Evolutionary conservation across 2,329 filamentous ascomycete genomes (phyloP), one percentile per base, ranked within the genome.

Genomic region (Fusarium guadeloupense): DNA sequence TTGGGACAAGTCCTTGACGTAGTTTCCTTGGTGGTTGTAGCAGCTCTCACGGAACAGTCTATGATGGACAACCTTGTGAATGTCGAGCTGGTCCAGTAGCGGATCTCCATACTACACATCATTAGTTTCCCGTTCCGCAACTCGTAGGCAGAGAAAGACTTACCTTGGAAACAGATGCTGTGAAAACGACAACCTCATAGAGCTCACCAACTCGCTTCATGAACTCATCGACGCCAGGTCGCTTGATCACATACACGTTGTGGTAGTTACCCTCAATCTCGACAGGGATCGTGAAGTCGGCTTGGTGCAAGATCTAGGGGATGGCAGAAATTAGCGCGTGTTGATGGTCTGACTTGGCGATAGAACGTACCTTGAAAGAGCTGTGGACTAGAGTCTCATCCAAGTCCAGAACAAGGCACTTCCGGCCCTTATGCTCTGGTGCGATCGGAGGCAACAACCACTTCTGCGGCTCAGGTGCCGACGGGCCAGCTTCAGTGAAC

Each of bases 191-290:
- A 42, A 99, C 94, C 79, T 99, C 95, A 72, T 98, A 99, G 43
- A 99, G 83, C 78, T 99, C 95, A 43, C 95, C 95, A 30, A 99
- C 93, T 56, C 95, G 85, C 82, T 98, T 98, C 92, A 99, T 97
- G 77, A 99, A 99, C 64, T 96, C 89, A 74, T 99, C 95, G 17
- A 99, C 95, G 48, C 95, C 95, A n/a, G 95, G 95, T 71, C 95
- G 88, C 80, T 99, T 99, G 76, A 99, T 99, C 65, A 99, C 95
- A 74, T 99, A 99, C 49, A 99, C 96, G 72, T 99, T 99, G 79
- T 99, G 95, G 74, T 96, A 98, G 76, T 97, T 96, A 52, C 95
- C 95, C 80, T 99, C 95, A 64, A 99, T 99, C 73, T 99, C 95
- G 25, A 99, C 95, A 0, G 95, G 95, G 73, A 99, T 98, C 6